A percentile compares a stretch with the other conserved stretches of the same genome.
Evolutionary conservation across 306 rosid genomes (phyloP).

Genomic region (Spatholobus suberectus): DNA sequence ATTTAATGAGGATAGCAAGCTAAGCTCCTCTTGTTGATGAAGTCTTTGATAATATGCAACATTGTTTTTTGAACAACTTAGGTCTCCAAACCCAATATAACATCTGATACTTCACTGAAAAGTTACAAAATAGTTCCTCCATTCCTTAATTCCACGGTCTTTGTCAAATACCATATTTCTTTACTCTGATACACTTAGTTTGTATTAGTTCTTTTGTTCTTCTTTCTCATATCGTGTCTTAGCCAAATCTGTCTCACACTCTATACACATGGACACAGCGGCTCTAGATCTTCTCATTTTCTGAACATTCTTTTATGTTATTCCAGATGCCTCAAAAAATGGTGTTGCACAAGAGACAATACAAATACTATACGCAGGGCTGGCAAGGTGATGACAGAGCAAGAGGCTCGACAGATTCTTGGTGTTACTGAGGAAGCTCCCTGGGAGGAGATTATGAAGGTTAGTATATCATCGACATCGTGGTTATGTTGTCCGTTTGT

Average conservation of each 20-base stretch:
- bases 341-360: slow-evolving; percentile 54
- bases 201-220: background rate
- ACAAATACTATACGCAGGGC: slow-evolving; percentile 54
- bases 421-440: slow-evolving; percentile 76
- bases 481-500: background rate
- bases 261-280: background rate
- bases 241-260: background rate
- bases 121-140: background rate
- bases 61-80: background rate
- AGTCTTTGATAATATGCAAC: background rate
- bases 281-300: slow-evolving; percentile 9
- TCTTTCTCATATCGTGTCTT: background rate
- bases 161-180: background rate
- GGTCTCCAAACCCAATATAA: background rate
- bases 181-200: background rate
- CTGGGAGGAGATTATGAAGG: slow-evolving; percentile 89
- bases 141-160: too few species aligned
- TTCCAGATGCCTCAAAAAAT: slow-evolving; percentile 49
- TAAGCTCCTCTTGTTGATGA: background rate
- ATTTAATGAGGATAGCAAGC: background rate
- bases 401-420: slow-evolving; percentile 94
- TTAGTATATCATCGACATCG: slow-evolving; percentile 32
- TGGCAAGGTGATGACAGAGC: slow-evolving; percentile 74
- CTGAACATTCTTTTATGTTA: slow-evolving; percentile 22
- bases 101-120: background rate